A percentile compares a stretch with the other conserved stretches of the same genome.
Conservation (phyloP, 2,329 filamentous ascomycete genomes). For the Aspergillaceae sp. region DNA sequence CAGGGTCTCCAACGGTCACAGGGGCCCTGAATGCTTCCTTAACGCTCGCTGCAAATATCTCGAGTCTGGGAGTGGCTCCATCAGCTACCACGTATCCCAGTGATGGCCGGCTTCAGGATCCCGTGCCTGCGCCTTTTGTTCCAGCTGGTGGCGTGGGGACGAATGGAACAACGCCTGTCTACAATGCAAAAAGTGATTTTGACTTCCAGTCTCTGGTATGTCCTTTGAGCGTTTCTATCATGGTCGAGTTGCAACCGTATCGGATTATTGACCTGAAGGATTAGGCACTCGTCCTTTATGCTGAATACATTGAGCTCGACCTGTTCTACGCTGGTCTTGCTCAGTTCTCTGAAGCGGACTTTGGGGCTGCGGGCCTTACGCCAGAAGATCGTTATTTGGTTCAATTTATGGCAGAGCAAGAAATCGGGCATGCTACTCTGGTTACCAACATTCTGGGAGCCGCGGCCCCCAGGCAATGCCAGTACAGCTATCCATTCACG, state of each 20-base stretch:
- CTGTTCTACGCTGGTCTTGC: slow-evolving; percentile 69
- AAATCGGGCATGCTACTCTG: slow-evolving; percentile 67
- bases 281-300: slow-evolving; percentile 60
- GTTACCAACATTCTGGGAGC: slow-evolving; percentile 68
- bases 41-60: slow-evolving; percentile 47
- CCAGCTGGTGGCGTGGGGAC: slow-evolving; percentile 67
- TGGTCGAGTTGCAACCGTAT: not conserved
- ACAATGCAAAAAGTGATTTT: slow-evolving; percentile 71
- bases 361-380: slow-evolving; percentile 57
- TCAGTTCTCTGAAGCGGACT: slow-evolving; percentile 60
- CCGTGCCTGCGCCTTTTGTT: slow-evolving; percentile 61
- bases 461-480: slow-evolving; percentile 63
- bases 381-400: slow-evolving; percentile 63
- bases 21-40: slow-evolving; percentile 52
- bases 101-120: slow-evolving; percentile 59
- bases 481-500: slow-evolving; percentile 70
- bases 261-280: not conserved
- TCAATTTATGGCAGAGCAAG: slow-evolving; percentile 68
- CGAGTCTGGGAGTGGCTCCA: slow-evolving; percentile 48
- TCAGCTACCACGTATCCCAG: slow-evolving; percentile 62
- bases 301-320: slow-evolving; percentile 79
- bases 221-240: not conserved
- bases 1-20: slow-evolving; percentile 58
- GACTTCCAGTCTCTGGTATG: slow-evolving; percentile 64
- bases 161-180: slow-evolving; percentile 67